Evolutionary conservation across 2,329 filamentous ascomycete species (phyloP).

Genomic region (Talaromyces atroroseus): DNA sequence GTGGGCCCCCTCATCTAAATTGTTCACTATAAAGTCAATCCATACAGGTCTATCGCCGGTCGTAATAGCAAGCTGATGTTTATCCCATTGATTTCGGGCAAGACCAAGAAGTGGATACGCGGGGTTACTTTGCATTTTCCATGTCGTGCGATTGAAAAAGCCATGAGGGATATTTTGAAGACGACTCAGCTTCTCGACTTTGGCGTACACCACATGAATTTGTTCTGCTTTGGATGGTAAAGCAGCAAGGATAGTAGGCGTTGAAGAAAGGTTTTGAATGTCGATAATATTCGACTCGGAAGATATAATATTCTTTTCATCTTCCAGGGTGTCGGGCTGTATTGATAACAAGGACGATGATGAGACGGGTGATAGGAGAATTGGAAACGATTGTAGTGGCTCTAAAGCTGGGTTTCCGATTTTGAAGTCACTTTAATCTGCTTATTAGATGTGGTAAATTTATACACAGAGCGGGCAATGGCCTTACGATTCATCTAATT

Average conservation of each 20-base stretch:
- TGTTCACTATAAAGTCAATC: conserved; percentile 48
- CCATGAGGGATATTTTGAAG: conserved; percentile 41
- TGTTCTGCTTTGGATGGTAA: conserved; percentile 30
- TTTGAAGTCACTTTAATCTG: conserved; percentile 35
- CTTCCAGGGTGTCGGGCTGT: background rate
- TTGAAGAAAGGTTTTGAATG: conserved; percentile 23
- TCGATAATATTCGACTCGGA: conserved; percentile 17
- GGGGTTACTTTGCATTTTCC: conserved; percentile 35
- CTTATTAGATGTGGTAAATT: conserved; percentile 8
- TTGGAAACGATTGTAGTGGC: conserved; percentile 33
- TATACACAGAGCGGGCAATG: background rate
- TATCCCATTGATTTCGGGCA: conserved; percentile 35
- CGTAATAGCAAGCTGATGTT: conserved; percentile 36
- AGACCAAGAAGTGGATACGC: conserved; percentile 30
- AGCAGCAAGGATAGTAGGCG: conserved; percentile 21
- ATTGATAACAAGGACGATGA: background rate
- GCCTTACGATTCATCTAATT: conserved; percentile 34
- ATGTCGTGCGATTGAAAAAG: conserved; percentile 46
- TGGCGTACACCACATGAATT: conserved; percentile 44
- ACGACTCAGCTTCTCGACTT: conserved; percentile 41
- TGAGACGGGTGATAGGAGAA: conserved; percentile 15
- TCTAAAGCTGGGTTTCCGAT: conserved; percentile 41
- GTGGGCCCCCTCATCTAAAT: conserved; percentile 46
- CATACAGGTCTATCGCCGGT: conserved; percentile 25
- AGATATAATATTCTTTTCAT: background rate